Evolutionary conservation across 441 rosid genomes (phyloP), one percentile per base, ranked within the genome.

Genomic region (Hura crepitans): DNA sequence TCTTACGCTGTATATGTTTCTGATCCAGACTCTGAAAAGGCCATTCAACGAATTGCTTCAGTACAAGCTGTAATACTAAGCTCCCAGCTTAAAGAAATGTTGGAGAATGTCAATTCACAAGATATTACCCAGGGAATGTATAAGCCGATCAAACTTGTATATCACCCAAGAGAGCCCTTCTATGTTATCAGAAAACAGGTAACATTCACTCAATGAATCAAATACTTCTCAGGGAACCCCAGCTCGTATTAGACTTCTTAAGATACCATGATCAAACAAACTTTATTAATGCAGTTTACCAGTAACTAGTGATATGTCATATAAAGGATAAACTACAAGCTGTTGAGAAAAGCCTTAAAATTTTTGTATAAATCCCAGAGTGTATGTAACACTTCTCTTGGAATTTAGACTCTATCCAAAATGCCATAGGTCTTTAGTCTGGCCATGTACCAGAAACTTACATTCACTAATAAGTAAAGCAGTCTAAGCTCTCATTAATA

Each of bases 171-270:
- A 69, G 89, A 86, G 78, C 83, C 98, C 51, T 89, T 91, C 77
- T 91, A 89, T 79, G 85, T 91, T 77, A 84, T 82, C 80, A 89
- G 78, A 83, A 89, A 87, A 55, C 59, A 55, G 96, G 96, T 89
- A 81, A 56, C 0, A 5, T 33, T 37, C 18, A 2, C 12, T 30
- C 17, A 66, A 33, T 15, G 25, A 59, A 59, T 50, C 43, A 45
- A 23, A 20, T 11, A n/a, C 46, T 60, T 54, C 43, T 25, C 69
- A n/a, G 42, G 0, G 1, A 28, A 15, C 5, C 14, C 49, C 59
- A 28, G 25, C 15, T 22, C 51, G 22, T 14, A 55, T 55, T 18
- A 28, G 60, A 22, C 61, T 46, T 27, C 42, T 35, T 49, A 25
- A 20, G 47, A 28, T 30, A 71, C 53, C 33, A 10, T 25, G 25